A percentile compares a stretch with the other conserved stretches of the same genome.
Evolutionary conservation across 345 rosid species (phyloP).

Genomic region (Camelina hispida): DNA sequence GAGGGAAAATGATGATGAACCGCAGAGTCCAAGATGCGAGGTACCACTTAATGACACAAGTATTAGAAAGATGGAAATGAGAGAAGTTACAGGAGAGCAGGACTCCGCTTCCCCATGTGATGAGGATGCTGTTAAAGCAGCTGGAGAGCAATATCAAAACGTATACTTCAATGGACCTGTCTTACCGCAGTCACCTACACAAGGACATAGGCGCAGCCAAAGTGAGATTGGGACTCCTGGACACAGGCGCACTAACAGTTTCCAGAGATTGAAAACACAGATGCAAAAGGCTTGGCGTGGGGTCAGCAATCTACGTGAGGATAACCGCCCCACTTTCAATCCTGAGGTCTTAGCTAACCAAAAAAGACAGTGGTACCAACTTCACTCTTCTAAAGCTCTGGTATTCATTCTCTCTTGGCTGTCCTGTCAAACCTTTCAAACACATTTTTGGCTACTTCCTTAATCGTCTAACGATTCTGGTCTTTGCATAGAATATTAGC

Average conservation of each 20-base stretch:
- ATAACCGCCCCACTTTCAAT: conserved; percentile 63
- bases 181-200: conserved; percentile 47
- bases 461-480: not conserved
- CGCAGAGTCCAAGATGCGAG: conserved; percentile 10
- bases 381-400: conserved; percentile 78
- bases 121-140: conserved; percentile 32
- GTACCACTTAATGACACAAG: conserved; percentile 43
- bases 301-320: conserved; percentile 61
- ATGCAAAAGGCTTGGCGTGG: conserved; percentile 94
- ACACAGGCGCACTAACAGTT: conserved; percentile 63
- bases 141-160: conserved; percentile 44
- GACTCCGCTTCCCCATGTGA: conserved; percentile 38
- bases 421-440: conserved; percentile 26
- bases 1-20: conserved; percentile 35
- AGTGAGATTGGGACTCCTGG: conserved; percentile 58
- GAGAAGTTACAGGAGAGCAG: conserved; percentile 55
- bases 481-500: conserved; percentile 14
- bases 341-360: conserved; percentile 96
- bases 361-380: conserved; percentile 97
- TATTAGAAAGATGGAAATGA: conserved; percentile 53
- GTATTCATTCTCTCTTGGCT: conserved; percentile 51
- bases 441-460: conserved; percentile 29
- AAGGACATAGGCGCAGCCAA: conserved; percentile 65
- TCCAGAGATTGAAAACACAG: conserved; percentile 70
- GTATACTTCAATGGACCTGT: conserved; percentile 41